Conservation (phyloP, 192 early-diverging fungal genomes). For the Coemansia sp. region DNA sequence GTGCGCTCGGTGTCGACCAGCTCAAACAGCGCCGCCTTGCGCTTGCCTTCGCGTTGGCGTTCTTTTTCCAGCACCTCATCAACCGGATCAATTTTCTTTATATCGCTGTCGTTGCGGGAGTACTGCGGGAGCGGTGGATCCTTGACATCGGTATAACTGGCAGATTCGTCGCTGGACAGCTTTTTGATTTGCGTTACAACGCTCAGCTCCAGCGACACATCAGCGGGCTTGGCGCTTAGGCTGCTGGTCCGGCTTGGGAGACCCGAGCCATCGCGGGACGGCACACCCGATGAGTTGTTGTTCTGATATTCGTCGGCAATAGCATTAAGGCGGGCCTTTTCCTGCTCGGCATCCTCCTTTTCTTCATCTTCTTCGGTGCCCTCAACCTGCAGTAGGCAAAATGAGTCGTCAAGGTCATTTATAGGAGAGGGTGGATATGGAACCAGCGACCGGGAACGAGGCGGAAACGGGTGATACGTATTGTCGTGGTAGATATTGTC, state of each 20-base stretch:
- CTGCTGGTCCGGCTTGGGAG: constrained; percentile 43
- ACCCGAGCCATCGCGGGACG: constrained; percentile 14
- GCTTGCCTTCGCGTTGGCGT: constrained; percentile 43
- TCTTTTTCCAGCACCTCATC: constrained; percentile 28
- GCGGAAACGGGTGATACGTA: constrained; percentile 21
- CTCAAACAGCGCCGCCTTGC: constrained; percentile 51
- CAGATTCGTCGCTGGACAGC: background rate
- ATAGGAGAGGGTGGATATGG: background rate
- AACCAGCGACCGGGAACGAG: constrained; percentile 38
- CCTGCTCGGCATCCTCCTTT: background rate
- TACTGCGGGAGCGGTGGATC: constrained; percentile 3
- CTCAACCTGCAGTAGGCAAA: constrained; percentile 36
- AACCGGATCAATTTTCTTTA: constrained; percentile 6
- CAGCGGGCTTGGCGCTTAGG: constrained; percentile 12
- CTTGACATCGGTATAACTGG: constrained; percentile 1
- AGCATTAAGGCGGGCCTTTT: constrained; percentile 28
- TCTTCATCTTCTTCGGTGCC: constrained; percentile 17
- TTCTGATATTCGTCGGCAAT: constrained; percentile 39
- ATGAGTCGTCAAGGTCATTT: background rate
- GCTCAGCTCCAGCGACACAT: constrained; percentile 14
- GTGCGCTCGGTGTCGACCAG: constrained; percentile 47
- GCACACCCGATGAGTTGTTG: constrained; percentile 1
- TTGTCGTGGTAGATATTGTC: constrained; percentile 10
- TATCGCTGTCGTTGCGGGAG: constrained; percentile 5
- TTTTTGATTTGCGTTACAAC: constrained; percentile 27